phyloP scores from a whole-genome alignment of 2,329 filamentous ascomycete species.

The Verticillium isaacii region DNA sequence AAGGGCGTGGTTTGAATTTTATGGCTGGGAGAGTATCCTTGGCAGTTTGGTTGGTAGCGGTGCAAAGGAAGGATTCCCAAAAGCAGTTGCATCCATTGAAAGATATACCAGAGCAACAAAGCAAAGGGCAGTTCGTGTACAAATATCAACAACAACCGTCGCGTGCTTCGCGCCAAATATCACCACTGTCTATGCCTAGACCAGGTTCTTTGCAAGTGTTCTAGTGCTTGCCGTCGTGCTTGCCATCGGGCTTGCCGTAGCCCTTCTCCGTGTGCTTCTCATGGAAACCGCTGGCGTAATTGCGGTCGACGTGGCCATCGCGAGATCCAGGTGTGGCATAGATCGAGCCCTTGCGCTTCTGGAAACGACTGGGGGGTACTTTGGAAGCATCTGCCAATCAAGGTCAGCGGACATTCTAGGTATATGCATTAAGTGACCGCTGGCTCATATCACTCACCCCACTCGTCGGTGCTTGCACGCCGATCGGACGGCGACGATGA shows the following conservation, averaged over 20 bases:
- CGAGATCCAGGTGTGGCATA: slow-evolving; percentile 61
- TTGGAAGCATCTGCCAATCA: slow-evolving; percentile 55
- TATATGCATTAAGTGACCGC: not conserved
- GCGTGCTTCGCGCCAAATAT: not conserved
- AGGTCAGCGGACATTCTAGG: not conserved
- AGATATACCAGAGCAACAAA: not conserved
- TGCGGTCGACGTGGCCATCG: slow-evolving; percentile 59
- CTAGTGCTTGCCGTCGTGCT: not conserved
- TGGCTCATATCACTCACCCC: slow-evolving; percentile 33
- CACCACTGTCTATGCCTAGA: not conserved
- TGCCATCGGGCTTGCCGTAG: slow-evolving; percentile 16
- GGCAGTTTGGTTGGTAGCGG: not conserved
- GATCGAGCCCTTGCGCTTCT: slow-evolving; percentile 65
- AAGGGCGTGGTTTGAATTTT: not conserved
- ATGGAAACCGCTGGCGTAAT: slow-evolving; percentile 55
- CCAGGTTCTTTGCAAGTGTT: not conserved
- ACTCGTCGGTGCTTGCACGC: slow-evolving; percentile 39
- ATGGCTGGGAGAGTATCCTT: not conserved
- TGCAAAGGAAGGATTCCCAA: not conserved
- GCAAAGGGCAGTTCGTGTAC: not conserved
- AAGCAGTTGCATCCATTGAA: not conserved
- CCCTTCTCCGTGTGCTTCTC: slow-evolving; percentile 53
- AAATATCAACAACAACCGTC: not conserved
- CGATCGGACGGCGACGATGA: slow-evolving; percentile 22
- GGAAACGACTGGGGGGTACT: slow-evolving; percentile 62